Evolutionary conservation across 306 rosid species (phyloP).

Genomic region (Rosa rugosa): DNA sequence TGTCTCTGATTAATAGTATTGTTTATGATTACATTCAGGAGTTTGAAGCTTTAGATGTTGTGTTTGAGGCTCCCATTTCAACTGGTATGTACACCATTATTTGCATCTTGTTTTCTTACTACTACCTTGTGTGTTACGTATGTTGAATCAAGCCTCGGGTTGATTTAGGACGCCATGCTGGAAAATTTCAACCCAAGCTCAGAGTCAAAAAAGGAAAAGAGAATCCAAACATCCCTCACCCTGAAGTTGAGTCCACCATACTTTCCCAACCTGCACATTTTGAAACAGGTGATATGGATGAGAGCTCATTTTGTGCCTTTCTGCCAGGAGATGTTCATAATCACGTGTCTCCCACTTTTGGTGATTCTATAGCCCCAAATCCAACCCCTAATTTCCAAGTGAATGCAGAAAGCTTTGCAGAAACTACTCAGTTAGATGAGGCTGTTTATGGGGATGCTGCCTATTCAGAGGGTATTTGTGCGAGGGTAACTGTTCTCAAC

Average conservation of each 20-base stretch:
- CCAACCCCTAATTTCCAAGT: conserved; percentile 38
- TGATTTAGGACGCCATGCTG: conserved; percentile 30
- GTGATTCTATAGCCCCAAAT: conserved; percentile 22
- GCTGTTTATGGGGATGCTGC: conserved; percentile 41
- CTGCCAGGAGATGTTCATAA: conserved; percentile 29
- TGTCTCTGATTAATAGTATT: background rate
- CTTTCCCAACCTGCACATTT: conserved; percentile 24
- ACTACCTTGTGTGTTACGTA: conserved; percentile 1
- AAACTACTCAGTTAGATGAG: conserved; percentile 24
- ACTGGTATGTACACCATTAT: conserved; percentile 28
- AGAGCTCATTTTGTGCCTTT: conserved; percentile 35
- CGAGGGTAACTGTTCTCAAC: conserved; percentile 33
- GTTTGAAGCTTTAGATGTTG: conserved; percentile 17
- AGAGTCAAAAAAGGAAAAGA: conserved; percentile 26
- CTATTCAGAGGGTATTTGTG: conserved; percentile 41
- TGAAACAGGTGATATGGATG: conserved; percentile 13
- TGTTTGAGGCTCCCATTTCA: conserved; percentile 20
- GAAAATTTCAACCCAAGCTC: conserved; percentile 41
- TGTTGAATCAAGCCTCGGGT: background rate
- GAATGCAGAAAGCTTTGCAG: conserved; percentile 43
- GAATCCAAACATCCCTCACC: conserved; percentile 19
- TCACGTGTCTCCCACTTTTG: conserved; percentile 40
- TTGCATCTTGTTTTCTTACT: conserved; percentile 1
- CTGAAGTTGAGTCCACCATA: conserved; percentile 31
- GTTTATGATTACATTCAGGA: conserved; percentile 45